A percentile compares a stretch with the other conserved stretches of the same genome.
Evolutionary conservation across 352 stramenopile genomes (phyloP).

Genomic region (Pythium dissotocum): DNA sequence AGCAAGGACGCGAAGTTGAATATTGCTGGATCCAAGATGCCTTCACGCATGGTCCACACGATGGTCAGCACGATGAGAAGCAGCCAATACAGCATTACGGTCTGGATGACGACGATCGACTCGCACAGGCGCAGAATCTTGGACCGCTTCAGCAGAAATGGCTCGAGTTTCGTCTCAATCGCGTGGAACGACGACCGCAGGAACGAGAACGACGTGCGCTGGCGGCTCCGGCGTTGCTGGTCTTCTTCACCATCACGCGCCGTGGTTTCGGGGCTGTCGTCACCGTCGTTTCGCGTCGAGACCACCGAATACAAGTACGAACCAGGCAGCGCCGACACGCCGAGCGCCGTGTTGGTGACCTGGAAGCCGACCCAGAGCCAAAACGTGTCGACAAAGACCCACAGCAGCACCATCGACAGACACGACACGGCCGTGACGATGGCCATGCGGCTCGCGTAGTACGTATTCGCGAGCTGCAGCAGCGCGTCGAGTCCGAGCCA

Average conservation of each 20-base stretch:
- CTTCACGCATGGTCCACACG: conserved; percentile 5
- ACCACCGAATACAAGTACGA: conserved; percentile 41
- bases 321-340: conserved; percentile 49
- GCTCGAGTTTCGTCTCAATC: conserved; percentile 35
- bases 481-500: conserved; percentile 43
- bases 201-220: conserved; percentile 48
- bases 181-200: conserved; percentile 46
- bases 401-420: conserved; percentile 44
- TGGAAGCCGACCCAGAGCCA: conserved; percentile 55
- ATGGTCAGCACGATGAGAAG: conserved; percentile 1
- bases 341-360: conserved; percentile 56
- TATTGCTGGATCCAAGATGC: conserved; percentile 3
- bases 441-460: conserved; percentile 63
- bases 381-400: conserved; percentile 37
- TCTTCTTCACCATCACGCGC: background rate
- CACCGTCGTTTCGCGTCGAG: background rate
- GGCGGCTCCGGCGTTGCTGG: background rate
- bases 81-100: conserved; percentile 34
- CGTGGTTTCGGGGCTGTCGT: background rate
- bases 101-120: conserved; percentile 62
- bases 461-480: conserved; percentile 69
- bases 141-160: conserved; percentile 54
- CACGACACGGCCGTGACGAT: conserved; percentile 48
- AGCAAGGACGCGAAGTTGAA: conserved; percentile 6
- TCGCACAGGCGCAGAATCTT: conserved; percentile 61